Evolutionary conservation across 225 moss, liverwort and hornwort species (phyloP).

Genomic region (Polytrichum formosum): DNA sequence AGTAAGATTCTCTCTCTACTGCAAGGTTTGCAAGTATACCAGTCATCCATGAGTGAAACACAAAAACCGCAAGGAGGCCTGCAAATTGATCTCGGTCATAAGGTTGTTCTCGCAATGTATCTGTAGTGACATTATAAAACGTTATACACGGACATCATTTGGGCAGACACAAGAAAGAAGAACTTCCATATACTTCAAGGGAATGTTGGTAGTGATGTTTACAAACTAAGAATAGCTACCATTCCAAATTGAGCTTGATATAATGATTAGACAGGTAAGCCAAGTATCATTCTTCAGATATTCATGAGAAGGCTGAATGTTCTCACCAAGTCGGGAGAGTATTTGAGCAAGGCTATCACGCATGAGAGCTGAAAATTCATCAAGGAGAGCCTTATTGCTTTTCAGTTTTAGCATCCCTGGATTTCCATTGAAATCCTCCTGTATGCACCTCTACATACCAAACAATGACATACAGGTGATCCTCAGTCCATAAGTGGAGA

Average conservation of each 20-base stretch:
- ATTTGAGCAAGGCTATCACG: conserved; percentile 64
- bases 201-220: too few species aligned
- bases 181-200: too few species aligned
- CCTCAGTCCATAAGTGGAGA: too few species aligned
- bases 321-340: conserved; percentile 82
- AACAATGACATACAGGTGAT: not conserved
- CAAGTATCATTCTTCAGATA: not conserved
- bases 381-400: conserved; percentile 64
- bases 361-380: conserved; percentile 63
- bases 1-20: not conserved
- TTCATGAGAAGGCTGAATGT: conserved; percentile 1
- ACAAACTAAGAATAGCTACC: too few species aligned
- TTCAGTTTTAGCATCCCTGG: conserved; percentile 76
- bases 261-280: not conserved
- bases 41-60: conserved; percentile 83
- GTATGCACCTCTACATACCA: conserved; percentile 76
- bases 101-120: conserved; percentile 71
- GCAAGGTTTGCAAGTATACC: conserved; percentile 34
- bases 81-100: conserved; percentile 65
- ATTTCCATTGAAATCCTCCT: conserved; percentile 85
- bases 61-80: conserved; percentile 78
- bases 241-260: not conserved
- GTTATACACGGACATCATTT: not conserved
- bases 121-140: conserved; percentile 29
- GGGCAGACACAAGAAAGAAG: conserved; percentile 4